These are phyloP conservation scores for Scopulariopsis brevicaulis DNA, from an alignment of 2,329 filamentous ascomycete genomes.

Conservation along the genomic window DNA sequence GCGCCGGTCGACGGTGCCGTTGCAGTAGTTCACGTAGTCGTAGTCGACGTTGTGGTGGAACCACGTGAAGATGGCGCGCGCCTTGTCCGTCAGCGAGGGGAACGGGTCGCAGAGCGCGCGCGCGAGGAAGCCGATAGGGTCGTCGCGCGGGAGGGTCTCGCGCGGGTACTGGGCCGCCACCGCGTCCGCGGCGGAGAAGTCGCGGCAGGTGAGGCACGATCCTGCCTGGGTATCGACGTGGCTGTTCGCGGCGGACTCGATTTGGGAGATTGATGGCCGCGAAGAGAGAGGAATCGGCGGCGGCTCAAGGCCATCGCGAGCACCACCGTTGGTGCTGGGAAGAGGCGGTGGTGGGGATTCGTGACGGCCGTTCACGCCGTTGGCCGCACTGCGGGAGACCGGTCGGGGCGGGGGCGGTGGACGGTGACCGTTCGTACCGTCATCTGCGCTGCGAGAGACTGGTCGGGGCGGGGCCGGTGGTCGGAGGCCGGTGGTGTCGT, in stretches of 20 bases:
- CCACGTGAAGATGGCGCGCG: slow-evolving; percentile 88
- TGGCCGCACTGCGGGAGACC: slow-evolving; percentile 10
- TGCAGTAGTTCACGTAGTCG: slow-evolving; percentile 71
- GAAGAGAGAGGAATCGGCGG: slow-evolving; percentile 41
- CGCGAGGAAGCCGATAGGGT: slow-evolving; percentile 64
- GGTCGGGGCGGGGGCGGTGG: slow-evolving; percentile 13
- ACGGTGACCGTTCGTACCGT: slow-evolving; percentile 11
- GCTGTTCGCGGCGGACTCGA: slow-evolving; percentile 29
- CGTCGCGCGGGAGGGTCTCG: slow-evolving; percentile 52
- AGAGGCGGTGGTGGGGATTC: background rate
- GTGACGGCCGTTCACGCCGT: background rate
- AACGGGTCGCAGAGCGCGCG: slow-evolving; percentile 71
- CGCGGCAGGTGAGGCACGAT: slow-evolving; percentile 70
- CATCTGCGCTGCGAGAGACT: slow-evolving; percentile 1
- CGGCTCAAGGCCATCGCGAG: slow-evolving; percentile 22
- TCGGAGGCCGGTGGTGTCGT: too few relatives aligned
- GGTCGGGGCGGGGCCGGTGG: background rate
- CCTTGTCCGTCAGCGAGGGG: slow-evolving; percentile 76
- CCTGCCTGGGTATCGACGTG: slow-evolving; percentile 14
- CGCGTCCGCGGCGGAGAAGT: slow-evolving; percentile 72
- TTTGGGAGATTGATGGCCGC: slow-evolving; percentile 38
- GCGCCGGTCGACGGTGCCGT: slow-evolving; percentile 46
- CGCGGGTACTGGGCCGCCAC: slow-evolving; percentile 70
- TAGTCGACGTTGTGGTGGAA: slow-evolving; percentile 89
- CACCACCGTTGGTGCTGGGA: background rate